Evolutionary conservation across 345 rosid genomes (phyloP).

Genomic region (Clausena lansium): DNA sequence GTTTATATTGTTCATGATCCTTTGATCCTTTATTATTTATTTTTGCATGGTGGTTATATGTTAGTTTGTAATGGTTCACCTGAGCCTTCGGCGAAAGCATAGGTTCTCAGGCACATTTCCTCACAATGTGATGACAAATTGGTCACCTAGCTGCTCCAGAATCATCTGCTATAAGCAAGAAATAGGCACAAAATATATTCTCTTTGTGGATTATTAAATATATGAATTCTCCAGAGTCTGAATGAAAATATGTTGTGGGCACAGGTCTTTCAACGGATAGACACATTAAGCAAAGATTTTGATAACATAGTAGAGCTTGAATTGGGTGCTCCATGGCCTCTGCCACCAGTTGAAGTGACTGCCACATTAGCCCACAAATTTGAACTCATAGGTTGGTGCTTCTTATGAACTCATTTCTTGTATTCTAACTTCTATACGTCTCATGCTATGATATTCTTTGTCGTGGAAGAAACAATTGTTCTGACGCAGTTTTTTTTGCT

Average conservation of each 20-base stretch:
- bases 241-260: neutral
- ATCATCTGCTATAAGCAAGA: neutral
- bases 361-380: constrained; percentile 92
- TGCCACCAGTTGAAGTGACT: constrained; percentile 67
- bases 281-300: constrained; percentile 75
- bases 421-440: neutral
- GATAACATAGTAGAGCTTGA: constrained; percentile 87
- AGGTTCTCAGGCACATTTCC: no score
- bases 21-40: neutral
- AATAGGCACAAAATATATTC: neutral
- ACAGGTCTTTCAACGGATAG: constrained; percentile 93
- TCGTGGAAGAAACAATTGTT: neutral
- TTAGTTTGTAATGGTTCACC: neutral
- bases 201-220: neutral
- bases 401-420: neutral
- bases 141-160: neutral
- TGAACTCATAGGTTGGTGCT: constrained; percentile 64
- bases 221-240: neutral
- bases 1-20: neutral
- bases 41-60: no score
- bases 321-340: constrained; percentile 90
- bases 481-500: no score
- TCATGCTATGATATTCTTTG: neutral
- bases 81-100: neutral
- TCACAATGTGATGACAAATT: neutral